Evolutionary conservation across 2,329 filamentous ascomycete genomes (phyloP).

Genomic region (Hypocrella siamensis): DNA sequence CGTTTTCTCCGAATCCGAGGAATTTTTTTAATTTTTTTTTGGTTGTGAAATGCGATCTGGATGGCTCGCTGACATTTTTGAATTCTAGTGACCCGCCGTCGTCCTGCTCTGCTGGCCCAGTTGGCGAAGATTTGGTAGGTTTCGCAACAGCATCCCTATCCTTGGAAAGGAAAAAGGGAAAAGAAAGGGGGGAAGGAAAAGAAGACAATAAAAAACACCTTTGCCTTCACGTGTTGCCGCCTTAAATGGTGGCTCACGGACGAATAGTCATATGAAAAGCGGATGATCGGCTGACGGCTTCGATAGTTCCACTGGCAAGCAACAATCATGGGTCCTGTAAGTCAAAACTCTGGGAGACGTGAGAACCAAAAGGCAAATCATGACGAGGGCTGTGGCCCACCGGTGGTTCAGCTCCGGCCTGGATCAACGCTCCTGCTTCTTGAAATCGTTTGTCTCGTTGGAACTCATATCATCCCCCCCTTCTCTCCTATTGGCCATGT

Average conservation of each 20-base stretch:
- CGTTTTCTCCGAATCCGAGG: too few species aligned
- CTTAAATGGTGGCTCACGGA: too few species aligned
- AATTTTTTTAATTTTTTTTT: too few species aligned
- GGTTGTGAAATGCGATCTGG: not conserved
- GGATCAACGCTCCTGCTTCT: too few species aligned
- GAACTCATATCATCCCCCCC: not conserved
- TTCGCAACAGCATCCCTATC: not conserved
- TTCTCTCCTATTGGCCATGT: not conserved
- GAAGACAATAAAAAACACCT: too few species aligned
- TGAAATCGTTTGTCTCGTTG: too few species aligned
- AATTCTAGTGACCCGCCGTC: constrained; percentile 78
- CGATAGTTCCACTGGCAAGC: constrained; percentile 98
- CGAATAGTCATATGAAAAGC: too few species aligned
- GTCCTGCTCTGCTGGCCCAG: constrained; percentile 92
- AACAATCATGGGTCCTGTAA: constrained; percentile 98
- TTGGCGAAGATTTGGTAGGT: constrained; percentile 95
- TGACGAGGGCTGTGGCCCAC: not conserved
- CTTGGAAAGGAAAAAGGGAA: too few species aligned
- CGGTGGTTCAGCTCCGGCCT: too few species aligned
- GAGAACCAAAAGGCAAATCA: not conserved
- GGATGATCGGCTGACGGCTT: constrained; percentile 10
- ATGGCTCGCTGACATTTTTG: constrained; percentile 8
- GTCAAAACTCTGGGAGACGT: constrained; percentile 17
- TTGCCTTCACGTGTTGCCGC: too few species aligned
- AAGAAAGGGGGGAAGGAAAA: too few species aligned